Evolutionary conservation across 257 asterid species (phyloP), one percentile per base, ranked within the genome.

Genomic region (Nicotiana paniculata): DNA sequence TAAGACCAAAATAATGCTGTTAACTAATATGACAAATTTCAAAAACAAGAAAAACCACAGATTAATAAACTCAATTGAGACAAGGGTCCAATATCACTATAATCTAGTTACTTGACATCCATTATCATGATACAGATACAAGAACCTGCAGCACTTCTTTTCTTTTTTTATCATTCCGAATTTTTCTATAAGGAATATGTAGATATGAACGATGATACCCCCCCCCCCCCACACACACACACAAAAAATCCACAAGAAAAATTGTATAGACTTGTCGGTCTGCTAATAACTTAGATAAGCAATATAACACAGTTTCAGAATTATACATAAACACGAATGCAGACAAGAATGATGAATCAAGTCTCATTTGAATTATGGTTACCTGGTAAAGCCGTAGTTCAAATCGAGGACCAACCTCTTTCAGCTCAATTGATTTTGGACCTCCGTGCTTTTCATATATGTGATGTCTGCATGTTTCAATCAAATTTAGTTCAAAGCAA

Each of bases 321-420:
- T 48, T 70, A n/a, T 43, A 24, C 11, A 48, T 24, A 43, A 70
- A 43, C 6, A 21, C 13, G 59, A 37, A 70, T 74, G 62, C 62
- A 48, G 16, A 24, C 39, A 74, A 13, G 15, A 46, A 74, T 48
- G 39, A 74, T 1, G 24, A 13, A 74, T 59, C 61, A 43, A 54
- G 39, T 70, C 24, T 33, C 9, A 51, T 32, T 4, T 11, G 55
- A 64, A 77, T 66, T 43, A 18, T 21, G 6, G 48, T 77, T 89
- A 96, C 99, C 99, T 93, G 90, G 89, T 93, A 93, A 48, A 92
- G 97, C 76, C 89, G 90, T 88, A 96, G 68, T 83, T 96, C 99
- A 88, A 96, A 94, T 65, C 99, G 97, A 81, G 98, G 99, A 13
- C 98, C 99, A 82, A 96, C 84, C 90, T 96, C 99, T 85, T 91